Percentiles rank a stretch among this genome's conserved stretches.
phyloP scores from a whole-genome alignment of 1,139 yeast genomes.

The Candida sojae region DNA sequence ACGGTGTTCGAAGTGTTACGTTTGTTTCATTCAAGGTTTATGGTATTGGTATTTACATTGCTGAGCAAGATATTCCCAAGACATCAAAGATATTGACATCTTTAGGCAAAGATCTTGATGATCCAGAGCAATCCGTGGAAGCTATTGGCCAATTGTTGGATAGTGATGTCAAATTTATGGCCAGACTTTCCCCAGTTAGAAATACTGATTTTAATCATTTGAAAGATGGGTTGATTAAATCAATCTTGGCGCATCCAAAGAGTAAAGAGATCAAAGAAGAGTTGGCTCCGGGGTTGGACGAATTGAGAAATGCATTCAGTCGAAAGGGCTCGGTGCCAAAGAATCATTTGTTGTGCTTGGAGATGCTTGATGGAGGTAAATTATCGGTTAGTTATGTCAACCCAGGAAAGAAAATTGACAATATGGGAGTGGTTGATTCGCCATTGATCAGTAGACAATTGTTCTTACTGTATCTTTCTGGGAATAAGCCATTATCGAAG shows the following conservation, averaged over 20 bases:
- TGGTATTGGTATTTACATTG: slow-evolving; percentile 79
- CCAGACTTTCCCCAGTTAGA: slow-evolving; percentile 81
- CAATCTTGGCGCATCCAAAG: slow-evolving; percentile 60
- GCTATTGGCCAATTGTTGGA: slow-evolving; percentile 58
- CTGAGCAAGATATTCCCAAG: slow-evolving; percentile 53
- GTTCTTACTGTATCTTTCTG: slow-evolving; percentile 62
- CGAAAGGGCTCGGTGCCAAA: slow-evolving; percentile 64
- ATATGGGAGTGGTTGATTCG: slow-evolving; percentile 49
- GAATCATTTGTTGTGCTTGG: slow-evolving; percentile 57
- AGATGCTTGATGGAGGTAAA: slow-evolving; percentile 45
- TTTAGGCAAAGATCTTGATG: slow-evolving; percentile 23
- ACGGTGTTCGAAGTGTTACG: slow-evolving; percentile 82
- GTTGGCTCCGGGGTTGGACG: slow-evolving; percentile 55
- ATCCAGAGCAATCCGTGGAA: slow-evolving; percentile 41
- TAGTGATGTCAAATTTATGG: slow-evolving; percentile 61
- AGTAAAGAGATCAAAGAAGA: slow-evolving; percentile 36
- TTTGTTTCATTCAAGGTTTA: slow-evolving; percentile 83
- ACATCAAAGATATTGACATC: slow-evolving; percentile 43
- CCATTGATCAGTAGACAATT: slow-evolving; percentile 55
- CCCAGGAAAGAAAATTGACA: slow-evolving; percentile 27
- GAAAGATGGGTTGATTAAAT: slow-evolving; percentile 84
- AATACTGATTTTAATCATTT: slow-evolving; percentile 89
- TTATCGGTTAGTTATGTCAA: slow-evolving; percentile 46
- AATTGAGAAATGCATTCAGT: slow-evolving; percentile 52
- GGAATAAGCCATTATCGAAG: slow-evolving; percentile 58